Percentiles rank a stretch among this genome's conserved stretches.
Conservation (phyloP, 2,329 filamentous ascomycete genomes). For the Xylaria sp. region DNA sequence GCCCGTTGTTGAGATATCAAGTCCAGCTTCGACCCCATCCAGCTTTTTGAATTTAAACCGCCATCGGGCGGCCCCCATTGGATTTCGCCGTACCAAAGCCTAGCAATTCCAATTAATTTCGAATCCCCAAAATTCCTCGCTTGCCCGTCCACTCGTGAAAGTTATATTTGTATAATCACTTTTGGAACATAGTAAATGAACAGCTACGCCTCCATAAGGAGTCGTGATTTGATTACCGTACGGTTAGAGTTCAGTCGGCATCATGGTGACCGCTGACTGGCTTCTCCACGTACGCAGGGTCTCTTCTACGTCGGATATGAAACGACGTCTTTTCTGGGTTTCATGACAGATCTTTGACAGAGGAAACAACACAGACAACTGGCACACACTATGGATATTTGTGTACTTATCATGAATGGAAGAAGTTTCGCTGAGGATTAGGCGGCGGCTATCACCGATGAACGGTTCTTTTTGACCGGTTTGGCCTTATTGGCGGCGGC, state of each 20-base stretch:
- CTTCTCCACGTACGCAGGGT: neutral
- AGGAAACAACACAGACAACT: neutral
- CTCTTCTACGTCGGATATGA: neutral
- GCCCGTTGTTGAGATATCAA: neutral
- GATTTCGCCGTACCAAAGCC: neutral
- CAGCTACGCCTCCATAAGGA: neutral
- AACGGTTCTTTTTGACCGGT: constrained; percentile 57
- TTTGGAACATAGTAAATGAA: constrained; percentile 9
- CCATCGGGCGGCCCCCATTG: no score
- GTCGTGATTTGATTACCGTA: neutral
- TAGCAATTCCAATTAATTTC: constrained; percentile 1
- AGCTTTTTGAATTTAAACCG: no score
- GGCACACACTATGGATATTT: neutral
- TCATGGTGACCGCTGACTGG: constrained; percentile 5
- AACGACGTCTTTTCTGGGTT: neutral
- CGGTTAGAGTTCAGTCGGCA: neutral
- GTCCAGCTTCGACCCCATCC: neutral
- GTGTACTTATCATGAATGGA: neutral
- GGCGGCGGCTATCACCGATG: constrained; percentile 51
- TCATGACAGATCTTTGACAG: neutral
- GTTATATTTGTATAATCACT: neutral
- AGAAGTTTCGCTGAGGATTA: neutral
- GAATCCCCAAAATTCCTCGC: neutral
- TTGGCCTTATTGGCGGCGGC: constrained; percentile 50
- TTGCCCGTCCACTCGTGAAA: constrained; percentile 2